Conservation (phyloP, 1,139 yeast genomes). For the Suhomyces yuchorum region DNA sequence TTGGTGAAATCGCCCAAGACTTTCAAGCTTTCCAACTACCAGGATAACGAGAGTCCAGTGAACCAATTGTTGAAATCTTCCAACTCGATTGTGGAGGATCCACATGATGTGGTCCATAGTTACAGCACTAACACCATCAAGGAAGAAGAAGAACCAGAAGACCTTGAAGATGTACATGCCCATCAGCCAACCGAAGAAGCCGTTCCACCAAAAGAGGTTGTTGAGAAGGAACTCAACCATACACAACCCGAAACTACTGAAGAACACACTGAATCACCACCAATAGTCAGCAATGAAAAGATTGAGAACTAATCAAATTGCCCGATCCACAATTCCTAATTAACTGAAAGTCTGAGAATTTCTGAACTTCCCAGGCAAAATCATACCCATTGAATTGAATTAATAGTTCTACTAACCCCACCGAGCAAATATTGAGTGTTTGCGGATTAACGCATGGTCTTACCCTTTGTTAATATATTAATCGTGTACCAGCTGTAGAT, state of each 20-base stretch:
- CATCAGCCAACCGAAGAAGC: background rate
- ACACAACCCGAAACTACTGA: background rate
- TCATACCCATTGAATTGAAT: constrained; percentile 2
- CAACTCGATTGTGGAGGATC: constrained; percentile 17
- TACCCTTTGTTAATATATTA: constrained; percentile 7
- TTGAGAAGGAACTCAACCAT: background rate
- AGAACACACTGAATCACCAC: background rate
- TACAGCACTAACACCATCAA: constrained; percentile 41
- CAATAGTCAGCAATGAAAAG: background rate
- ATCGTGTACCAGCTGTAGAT: constrained; percentile 1
- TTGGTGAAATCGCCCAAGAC: constrained; percentile 50
- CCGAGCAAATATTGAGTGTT: constrained; percentile 7
- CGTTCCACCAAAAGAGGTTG: background rate
- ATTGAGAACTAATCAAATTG: background rate
- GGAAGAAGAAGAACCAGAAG: constrained; percentile 47
- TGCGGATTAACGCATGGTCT: background rate
- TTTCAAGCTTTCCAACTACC: constrained; percentile 40
- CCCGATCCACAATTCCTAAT: too few relatives aligned
- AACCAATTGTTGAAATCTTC: constrained; percentile 37
- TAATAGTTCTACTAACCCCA: background rate
- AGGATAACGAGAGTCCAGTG: constrained; percentile 43
- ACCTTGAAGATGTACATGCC: constrained; percentile 11
- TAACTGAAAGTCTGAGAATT: background rate
- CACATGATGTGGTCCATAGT: constrained; percentile 26
- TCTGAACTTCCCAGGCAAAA: background rate